These are phyloP conservation scores for Thalassiosira mediterranea DNA, from an alignment of 352 stramenopile genomes.

Conservation along the genomic window DNA sequence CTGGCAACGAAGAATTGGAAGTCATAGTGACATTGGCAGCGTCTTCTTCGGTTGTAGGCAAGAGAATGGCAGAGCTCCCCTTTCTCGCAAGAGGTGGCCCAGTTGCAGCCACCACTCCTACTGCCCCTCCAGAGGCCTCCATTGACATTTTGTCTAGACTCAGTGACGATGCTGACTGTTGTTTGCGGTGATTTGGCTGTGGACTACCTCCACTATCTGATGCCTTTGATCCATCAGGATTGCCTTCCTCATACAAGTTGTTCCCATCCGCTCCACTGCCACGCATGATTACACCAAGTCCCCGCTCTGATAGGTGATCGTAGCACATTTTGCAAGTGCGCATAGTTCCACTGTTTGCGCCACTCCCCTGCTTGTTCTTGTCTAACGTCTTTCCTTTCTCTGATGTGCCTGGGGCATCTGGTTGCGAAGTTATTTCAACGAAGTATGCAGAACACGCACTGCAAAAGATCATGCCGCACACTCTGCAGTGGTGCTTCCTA, in stretches of 20 bases:
- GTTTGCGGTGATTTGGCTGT: neutral
- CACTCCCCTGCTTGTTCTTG: neutral
- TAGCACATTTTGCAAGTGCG: slow-evolving; percentile 80
- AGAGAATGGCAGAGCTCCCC: slow-evolving; percentile 30
- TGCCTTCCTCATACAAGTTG: neutral
- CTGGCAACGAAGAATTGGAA: neutral
- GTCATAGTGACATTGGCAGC: neutral
- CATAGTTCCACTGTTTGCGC: slow-evolving; percentile 47
- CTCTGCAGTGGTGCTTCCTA: slow-evolving; percentile 83
- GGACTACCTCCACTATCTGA: neutral
- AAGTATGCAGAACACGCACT: slow-evolving; percentile 78
- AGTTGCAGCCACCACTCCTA: neutral
- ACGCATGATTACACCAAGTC: slow-evolving; percentile 49
- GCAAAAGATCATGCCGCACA: slow-evolving; percentile 86
- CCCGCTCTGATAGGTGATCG: slow-evolving; percentile 71
- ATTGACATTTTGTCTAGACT: slow-evolving; percentile 3
- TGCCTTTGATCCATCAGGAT: neutral
- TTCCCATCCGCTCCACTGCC: slow-evolving; percentile 7
- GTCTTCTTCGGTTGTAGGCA: slow-evolving; percentile 27
- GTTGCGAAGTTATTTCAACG: slow-evolving; percentile 57
- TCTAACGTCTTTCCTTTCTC: slow-evolving; percentile 7
- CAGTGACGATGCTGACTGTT: slow-evolving; percentile 8
- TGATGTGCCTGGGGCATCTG: neutral
- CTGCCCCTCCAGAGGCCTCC: neutral
- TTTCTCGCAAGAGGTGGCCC: no score